phyloP scores from a whole-genome alignment of 2,329 filamentous ascomycete genomes.

The Endothia cerciana region DNA sequence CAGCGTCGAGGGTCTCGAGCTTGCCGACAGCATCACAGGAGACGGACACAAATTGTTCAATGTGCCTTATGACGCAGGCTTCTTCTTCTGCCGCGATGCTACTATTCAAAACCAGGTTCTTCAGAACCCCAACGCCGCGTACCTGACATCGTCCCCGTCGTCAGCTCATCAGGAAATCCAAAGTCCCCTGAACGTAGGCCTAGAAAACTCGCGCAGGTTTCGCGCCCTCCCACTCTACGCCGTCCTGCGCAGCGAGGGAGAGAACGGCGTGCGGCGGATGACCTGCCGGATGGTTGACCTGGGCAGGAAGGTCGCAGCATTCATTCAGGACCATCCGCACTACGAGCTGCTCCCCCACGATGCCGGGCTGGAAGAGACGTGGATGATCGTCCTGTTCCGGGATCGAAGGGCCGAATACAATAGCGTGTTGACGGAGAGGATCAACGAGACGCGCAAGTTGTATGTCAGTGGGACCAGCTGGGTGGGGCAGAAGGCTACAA shows the following conservation, averaged over 20 bases:
- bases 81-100: conserved; percentile 77
- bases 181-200: conserved; percentile 83
- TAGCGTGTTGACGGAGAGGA: conserved; percentile 64
- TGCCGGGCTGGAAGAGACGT: conserved; percentile 55
- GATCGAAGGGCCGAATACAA: conserved; percentile 71
- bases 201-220: conserved; percentile 92
- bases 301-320: conserved; percentile 67
- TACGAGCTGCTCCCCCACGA: conserved; percentile 68
- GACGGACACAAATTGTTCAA: conserved; percentile 94
- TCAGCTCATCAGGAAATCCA: conserved; percentile 54
- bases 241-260: conserved; percentile 75
- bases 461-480: conserved; percentile 85
- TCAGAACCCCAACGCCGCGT: conserved; percentile 83
- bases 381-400: conserved; percentile 75
- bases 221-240: conserved; percentile 89
- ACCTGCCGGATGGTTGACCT: conserved; percentile 73
- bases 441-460: conserved; percentile 75
- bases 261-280: conserved; percentile 68
- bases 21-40: conserved; percentile 85
- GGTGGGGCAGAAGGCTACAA: conserved; percentile 72
- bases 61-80: conserved; percentile 91
- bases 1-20: conserved; percentile 65
- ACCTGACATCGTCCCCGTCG: conserved; percentile 56
- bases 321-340: conserved; percentile 60
- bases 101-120: conserved; percentile 67